Conservation (phyloP, 106 monocot species). For the Phalaenopsis equestris region DNA sequence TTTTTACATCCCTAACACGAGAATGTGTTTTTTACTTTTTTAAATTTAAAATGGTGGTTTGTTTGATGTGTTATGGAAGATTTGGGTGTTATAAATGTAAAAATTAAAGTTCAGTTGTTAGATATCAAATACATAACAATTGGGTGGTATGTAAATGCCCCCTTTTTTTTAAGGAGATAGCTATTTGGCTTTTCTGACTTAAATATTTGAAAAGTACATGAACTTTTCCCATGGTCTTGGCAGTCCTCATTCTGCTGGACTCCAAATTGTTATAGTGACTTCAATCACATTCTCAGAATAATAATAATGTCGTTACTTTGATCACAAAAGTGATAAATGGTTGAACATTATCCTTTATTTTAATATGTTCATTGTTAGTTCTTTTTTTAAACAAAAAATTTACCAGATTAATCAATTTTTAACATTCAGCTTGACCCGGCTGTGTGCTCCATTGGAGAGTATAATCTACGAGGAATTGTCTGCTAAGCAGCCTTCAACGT, state of each 20-base stretch:
- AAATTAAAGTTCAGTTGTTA: too few species aligned
- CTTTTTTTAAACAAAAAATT: not conserved
- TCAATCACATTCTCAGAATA: not conserved
- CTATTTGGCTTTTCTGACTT: not conserved
- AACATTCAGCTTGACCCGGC: conserved; percentile 56
- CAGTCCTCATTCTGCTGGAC: not conserved
- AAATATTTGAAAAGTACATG: not conserved
- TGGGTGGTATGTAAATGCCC: too few species aligned
- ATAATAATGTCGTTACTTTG: not conserved
- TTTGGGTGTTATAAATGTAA: too few species aligned
- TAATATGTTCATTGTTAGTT: not conserved
- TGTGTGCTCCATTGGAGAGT: conserved; percentile 58
- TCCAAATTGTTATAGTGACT: not conserved
- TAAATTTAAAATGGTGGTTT: too few species aligned
- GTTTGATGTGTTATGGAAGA: too few species aligned
- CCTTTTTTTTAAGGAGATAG: not conserved
- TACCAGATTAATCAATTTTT: conserved; percentile 2
- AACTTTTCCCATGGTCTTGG: not conserved
- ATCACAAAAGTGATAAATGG: not conserved
- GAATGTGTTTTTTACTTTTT: too few species aligned
- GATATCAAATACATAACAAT: too few species aligned
- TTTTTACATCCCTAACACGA: too few species aligned
- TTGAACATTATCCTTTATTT: not conserved
- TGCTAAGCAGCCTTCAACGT: conserved; percentile 50
- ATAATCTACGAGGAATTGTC: conserved; percentile 61